These are phyloP conservation scores for Phytophthora sansomeana DNA, from an alignment of 352 stramenopile genomes.

Conservation along the genomic window DNA sequence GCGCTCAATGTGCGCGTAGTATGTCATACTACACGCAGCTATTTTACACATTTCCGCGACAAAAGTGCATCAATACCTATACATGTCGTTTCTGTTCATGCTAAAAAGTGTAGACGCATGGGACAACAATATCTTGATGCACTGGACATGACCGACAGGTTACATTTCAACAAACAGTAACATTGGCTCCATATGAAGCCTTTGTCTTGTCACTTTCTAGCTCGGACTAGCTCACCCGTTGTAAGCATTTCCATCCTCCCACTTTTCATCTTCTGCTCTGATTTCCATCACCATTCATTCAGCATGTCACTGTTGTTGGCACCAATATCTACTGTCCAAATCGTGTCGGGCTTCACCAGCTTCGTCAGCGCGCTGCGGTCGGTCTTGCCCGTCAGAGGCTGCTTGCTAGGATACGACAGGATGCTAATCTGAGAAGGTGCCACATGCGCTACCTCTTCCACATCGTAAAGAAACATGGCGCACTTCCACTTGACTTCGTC, in stretches of 20 bases:
- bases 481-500: slow-evolving; percentile 91
- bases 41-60: slow-evolving; percentile 1
- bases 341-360: slow-evolving; percentile 75
- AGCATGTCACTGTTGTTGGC: slow-evolving; percentile 69
- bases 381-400: slow-evolving; percentile 67
- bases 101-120: too few relatives aligned
- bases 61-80: too few relatives aligned
- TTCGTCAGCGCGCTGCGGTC: slow-evolving; percentile 76
- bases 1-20: background rate
- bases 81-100: too few relatives aligned
- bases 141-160: background rate
- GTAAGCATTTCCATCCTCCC: background rate
- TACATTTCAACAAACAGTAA: slow-evolving; percentile 3
- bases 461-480: slow-evolving; percentile 83
- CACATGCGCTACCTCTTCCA: slow-evolving; percentile 80
- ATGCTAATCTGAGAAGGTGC: slow-evolving; percentile 86
- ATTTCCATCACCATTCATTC: slow-evolving; percentile 56
- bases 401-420: slow-evolving; percentile 74
- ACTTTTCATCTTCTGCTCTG: background rate
- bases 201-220: slow-evolving; percentile 8
- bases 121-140: too few relatives aligned
- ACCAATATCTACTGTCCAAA: slow-evolving; percentile 89
- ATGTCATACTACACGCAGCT: background rate
- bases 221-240: background rate
- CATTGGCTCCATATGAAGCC: slow-evolving; percentile 6